These are phyloP conservation scores for Amanita polypyramis DNA, from an alignment of 768 basidiomycete genomes.

Conservation along the genomic window DNA sequence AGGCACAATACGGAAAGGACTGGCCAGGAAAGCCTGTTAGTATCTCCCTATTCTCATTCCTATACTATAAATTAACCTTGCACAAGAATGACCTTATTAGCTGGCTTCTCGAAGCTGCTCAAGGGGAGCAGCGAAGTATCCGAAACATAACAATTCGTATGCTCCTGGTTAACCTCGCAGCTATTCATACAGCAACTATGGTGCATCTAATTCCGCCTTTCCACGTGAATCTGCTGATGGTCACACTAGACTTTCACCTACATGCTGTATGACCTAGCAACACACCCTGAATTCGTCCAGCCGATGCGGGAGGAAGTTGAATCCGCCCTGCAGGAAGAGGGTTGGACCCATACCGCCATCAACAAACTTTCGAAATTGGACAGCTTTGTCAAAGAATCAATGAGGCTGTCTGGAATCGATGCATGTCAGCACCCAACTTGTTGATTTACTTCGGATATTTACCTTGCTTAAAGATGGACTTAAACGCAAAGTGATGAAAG, in stretches of 20 bases:
- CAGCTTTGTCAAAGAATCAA: conserved; percentile 34
- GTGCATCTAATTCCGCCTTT: conserved; percentile 17
- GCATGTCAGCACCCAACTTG: conserved; percentile 16
- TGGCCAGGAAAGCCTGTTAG: conserved; percentile 22
- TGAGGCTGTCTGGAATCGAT: conserved; percentile 17
- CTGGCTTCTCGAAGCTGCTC: conserved; percentile 35
- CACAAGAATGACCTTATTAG: conserved; percentile 34
- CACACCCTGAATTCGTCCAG: conserved; percentile 20
- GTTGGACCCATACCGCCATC: conserved; percentile 26
- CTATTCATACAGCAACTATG: conserved; percentile 32
- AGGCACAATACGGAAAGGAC: conserved; percentile 15
- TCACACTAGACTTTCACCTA: conserved; percentile 25
- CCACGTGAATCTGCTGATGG: not conserved
- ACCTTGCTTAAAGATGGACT: conserved; percentile 13
- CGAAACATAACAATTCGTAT: conserved; percentile 23
- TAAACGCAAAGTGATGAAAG: conserved; percentile 22
- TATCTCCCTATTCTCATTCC: not conserved
- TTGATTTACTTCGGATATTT: conserved; percentile 12
- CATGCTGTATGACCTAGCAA: conserved; percentile 26
- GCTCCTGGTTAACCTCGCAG: conserved; percentile 29
- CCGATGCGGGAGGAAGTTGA: conserved; percentile 35
- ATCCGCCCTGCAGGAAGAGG: conserved; percentile 21
- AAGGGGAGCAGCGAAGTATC: conserved; percentile 17
- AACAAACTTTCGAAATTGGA: conserved; percentile 31
- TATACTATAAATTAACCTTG: not conserved